Base-by-base conservation (phyloP, 495 filamentous ascomycete genomes). In the Penicillium fimorum region DNA sequence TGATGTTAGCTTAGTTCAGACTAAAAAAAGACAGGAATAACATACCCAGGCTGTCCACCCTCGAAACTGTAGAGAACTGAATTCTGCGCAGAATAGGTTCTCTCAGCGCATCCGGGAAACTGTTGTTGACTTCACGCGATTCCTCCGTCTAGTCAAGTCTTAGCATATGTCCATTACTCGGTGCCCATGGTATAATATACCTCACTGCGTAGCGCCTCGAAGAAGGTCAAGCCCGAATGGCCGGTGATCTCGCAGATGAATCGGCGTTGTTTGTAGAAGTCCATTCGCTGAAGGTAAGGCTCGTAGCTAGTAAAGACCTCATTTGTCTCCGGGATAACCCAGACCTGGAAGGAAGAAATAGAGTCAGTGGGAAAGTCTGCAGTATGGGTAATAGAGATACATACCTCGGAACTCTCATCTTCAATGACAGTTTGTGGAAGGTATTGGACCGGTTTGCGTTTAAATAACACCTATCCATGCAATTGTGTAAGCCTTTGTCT, bases 171-270 rank as follows among this genome's bases (percentile, higher is more conserved):
- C 55, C 17, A 32, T 29, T 32, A 32, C 25, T 44, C 3, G 20
- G 10, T 46, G 13, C 29, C 18, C 20, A 24, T 30, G 40, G 29
- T 9, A 56, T 50, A 47, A 74, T 85, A 40, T 83, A 97, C 94
- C 83, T 98, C 95, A 71, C 92, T 96, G 68, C 89, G 84, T 15
- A 92, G 79, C 4, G 94, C 94, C 51, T 97, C 91, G 56, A 96
- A 97, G 70, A 96, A 97, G n/a, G 80, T 93, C 61, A 97, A 73
- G 27, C 88, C 88, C 27, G 92, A 95, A 71, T 96, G 92, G 33
- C 94, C 94, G 3, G 90, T 97, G 56, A 97, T 93, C 59, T 94
- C 87, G 70, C 93, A 96, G 50, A 93, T 96, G 66, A 97, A 99
- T 43, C 87, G 85, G 57, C 86, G 88, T 84, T 95, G 90, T 53